Evolutionary conservation across 768 basidiomycete species (phyloP).

Genomic region (Phanerodontia chrysosporium): DNA sequence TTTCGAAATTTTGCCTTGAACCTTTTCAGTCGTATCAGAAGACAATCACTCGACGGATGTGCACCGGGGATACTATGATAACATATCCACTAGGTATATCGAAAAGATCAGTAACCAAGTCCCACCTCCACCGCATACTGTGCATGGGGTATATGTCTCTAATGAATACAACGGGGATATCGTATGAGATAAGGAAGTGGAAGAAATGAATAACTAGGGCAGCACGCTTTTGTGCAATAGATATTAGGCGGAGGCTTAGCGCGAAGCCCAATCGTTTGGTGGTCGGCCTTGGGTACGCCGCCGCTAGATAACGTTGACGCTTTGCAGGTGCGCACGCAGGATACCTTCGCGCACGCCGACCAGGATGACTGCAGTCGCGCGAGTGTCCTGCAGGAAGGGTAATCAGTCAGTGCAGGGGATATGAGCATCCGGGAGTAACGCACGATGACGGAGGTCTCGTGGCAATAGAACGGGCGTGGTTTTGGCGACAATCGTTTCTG

Average conservation of each 20-base stretch:
- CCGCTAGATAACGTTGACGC: constrained; percentile 27
- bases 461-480: constrained; percentile 57
- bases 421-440: constrained; percentile 31
- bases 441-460: constrained; percentile 70
- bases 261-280: too few species aligned
- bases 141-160: too few species aligned
- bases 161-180: too few species aligned
- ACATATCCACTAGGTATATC: too few species aligned
- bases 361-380: constrained; percentile 34
- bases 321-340: constrained; percentile 29
- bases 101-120: too few species aligned
- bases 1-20: too few species aligned
- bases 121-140: too few species aligned
- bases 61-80: too few species aligned
- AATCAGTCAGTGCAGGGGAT: not conserved
- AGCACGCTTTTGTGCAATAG: constrained; percentile 2
- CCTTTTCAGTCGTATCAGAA: too few species aligned
- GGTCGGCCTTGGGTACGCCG: not conserved
- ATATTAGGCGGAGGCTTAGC: too few species aligned
- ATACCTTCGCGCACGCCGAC: constrained; percentile 41
- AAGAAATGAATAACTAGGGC: not conserved
- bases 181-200: too few species aligned
- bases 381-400: constrained; percentile 33
- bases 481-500: constrained; percentile 56
- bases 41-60: too few species aligned